phyloP scores from a whole-genome alignment of 768 basidiomycete genomes.

The Panus rudis region DNA sequence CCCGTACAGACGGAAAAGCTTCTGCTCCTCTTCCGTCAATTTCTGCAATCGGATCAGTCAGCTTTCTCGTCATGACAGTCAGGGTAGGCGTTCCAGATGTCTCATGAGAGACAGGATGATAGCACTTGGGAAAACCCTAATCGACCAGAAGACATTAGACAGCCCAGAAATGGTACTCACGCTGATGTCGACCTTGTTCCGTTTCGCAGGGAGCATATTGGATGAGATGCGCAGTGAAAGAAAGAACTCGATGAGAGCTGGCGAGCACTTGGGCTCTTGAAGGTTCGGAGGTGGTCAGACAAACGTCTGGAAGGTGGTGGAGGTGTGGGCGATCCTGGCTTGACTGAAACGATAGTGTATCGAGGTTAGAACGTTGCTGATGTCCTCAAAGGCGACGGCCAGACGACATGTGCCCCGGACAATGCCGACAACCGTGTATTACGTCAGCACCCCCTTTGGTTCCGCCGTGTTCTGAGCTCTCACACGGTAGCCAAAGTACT shows the following conservation, averaged over 20 bases:
- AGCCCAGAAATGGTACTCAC: slow-evolving; percentile 40
- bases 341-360: no score
- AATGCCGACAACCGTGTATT: no score
- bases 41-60: slow-evolving; percentile 44
- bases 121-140: not conserved
- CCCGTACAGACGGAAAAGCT: slow-evolving; percentile 91
- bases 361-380: no score
- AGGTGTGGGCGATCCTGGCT: no score
- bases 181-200: slow-evolving; percentile 93
- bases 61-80: not conserved
- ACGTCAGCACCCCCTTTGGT: no score
- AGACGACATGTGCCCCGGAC: no score
- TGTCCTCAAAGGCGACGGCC: no score
- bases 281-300: not conserved
- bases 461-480: no score
- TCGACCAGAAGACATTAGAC: slow-evolving; percentile 1
- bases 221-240: not conserved
- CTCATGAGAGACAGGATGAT: not conserved
- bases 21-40: slow-evolving; percentile 84
- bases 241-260: not conserved
- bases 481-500: no score
- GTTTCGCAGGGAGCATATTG: slow-evolving; percentile 66
- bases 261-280: slow-evolving; percentile 1
- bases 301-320: no score
- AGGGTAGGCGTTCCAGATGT: not conserved